A percentile compares a stretch with the other conserved stretches of the same genome.
phyloP scores from a whole-genome alignment of 352 stramenopile genomes.

The Phytophthora constricta region DNA sequence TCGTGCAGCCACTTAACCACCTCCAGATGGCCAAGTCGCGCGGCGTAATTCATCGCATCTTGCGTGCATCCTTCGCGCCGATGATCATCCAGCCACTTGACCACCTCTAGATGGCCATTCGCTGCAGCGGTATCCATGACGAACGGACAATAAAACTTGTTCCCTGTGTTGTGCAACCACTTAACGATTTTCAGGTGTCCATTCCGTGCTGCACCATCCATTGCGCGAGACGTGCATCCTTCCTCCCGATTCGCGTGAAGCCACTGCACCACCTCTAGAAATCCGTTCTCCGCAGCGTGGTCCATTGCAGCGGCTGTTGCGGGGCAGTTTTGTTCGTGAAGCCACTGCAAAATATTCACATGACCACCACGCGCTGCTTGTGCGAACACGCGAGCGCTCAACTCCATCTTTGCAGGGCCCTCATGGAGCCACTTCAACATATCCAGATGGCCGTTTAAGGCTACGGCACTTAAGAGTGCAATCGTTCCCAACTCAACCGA shows the following conservation, averaged over 20 bases:
- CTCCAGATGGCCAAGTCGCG: no score
- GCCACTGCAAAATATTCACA: constrained; percentile 19
- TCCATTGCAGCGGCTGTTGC: constrained; percentile 22
- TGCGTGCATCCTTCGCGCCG: no score
- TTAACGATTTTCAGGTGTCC: no score
- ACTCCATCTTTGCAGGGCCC: constrained; percentile 8
- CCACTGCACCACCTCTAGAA: constrained; percentile 16
- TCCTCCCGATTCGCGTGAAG: constrained; percentile 10
- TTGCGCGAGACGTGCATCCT: constrained; percentile 7
- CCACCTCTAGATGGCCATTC: no score
- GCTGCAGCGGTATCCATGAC: no score
- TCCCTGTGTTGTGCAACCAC: no score
- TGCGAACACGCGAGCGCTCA: constrained; percentile 8
- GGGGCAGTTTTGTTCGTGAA: constrained; percentile 15
- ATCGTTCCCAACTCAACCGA: neutral
- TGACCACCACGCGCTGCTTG: constrained; percentile 19
- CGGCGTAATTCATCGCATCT: no score
- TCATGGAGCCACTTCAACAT: constrained; percentile 20
- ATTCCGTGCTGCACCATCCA: no score
- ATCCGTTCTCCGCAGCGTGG: constrained; percentile 24
- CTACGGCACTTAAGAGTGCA: constrained; percentile 12
- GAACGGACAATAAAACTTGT: no score
- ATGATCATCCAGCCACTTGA: no score
- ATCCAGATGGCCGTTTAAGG: constrained; percentile 12
- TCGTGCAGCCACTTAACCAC: no score